phyloP scores from a whole-genome alignment of 768 basidiomycete genomes.

The Russula brevipes region DNA sequence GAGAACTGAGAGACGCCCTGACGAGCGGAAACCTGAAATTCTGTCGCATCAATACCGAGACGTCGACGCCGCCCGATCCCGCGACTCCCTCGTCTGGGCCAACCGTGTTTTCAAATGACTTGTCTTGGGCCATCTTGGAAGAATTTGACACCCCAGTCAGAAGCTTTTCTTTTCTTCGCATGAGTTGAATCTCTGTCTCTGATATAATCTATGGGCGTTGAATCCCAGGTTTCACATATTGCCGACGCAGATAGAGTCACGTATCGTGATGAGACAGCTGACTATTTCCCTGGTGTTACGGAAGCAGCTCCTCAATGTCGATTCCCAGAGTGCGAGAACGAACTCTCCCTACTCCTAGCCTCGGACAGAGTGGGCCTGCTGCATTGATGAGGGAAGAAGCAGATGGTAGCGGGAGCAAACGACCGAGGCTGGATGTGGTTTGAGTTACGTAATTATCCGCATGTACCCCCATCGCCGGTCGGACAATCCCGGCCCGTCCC shows the following conservation, averaged over 20 bases:
- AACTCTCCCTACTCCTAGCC: background rate
- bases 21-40: conserved; percentile 47
- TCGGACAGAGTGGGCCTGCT: background rate
- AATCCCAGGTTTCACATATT: conserved; percentile 8
- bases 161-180: conserved; percentile 1
- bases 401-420: background rate
- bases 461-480: background rate
- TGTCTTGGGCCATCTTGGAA: conserved; percentile 25
- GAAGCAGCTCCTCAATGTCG: background rate
- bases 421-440: conserved; percentile 11
- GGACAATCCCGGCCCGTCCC: conserved; percentile 11
- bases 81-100: background rate
- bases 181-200: background rate
- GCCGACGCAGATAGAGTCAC: background rate
- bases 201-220: background rate
- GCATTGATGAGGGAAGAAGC: background rate
- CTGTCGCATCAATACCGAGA: conserved; percentile 12
- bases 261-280: conserved; percentile 6
- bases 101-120: conserved; percentile 3
- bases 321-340: background rate
- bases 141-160: conserved; percentile 19
- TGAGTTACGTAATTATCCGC: background rate
- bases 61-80: background rate
- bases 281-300: conserved; percentile 9
- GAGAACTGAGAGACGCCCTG: conserved; percentile 45